Evolutionary conservation across 192 early-diverging fungal genomes (phyloP), one percentile per base, ranked within the genome.

Genomic region (Paraglomus occultum): DNA sequence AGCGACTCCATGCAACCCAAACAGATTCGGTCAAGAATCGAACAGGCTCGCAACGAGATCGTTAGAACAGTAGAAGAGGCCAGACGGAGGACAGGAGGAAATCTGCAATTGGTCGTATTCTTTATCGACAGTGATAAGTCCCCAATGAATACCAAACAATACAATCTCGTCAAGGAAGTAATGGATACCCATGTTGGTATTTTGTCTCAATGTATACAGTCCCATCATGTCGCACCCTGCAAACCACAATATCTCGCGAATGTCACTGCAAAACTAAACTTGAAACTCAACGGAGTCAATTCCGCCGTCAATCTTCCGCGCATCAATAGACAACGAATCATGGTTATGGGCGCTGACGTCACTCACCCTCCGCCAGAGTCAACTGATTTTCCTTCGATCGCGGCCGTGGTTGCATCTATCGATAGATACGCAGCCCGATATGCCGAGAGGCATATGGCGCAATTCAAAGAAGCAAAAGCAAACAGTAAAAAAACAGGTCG

Each of bases 191-290:
- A 92, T 42, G 81, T 95, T 64, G 94, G 94, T 18, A 78, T 96
- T n/a, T 83, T 89, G 0, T 93, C 94, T 18, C 95, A 98, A 80
- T 98, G 95, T 73, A 84, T 98, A 67, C 93, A 92, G 68, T 76
- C 85, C n/a, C 92, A 88, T 75, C 87, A 94, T 71, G 80, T 92
- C 71, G 82, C 83, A 73, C 72, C 83, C 15, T 80, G 90, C 17
- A 94, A 89, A 76, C 70, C 85, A 47, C 93, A 95, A 79, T 98
- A 96, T 79, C 92, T 89, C 64, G 94, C 94, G 11, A 98, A 96
- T 67, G 89, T 96, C 12, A 91, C 87, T 50, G 77, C 96, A 44
- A 98, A 98, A 82, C 86, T 96, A 61, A 98, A 98, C 76, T 85
- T 89, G 46, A 96, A 98, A 82, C 80, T 98, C 6, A 92, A 94